Conservation (phyloP, 2,329 filamentous ascomycete genomes). For the Graphilbum sp. region DNA sequence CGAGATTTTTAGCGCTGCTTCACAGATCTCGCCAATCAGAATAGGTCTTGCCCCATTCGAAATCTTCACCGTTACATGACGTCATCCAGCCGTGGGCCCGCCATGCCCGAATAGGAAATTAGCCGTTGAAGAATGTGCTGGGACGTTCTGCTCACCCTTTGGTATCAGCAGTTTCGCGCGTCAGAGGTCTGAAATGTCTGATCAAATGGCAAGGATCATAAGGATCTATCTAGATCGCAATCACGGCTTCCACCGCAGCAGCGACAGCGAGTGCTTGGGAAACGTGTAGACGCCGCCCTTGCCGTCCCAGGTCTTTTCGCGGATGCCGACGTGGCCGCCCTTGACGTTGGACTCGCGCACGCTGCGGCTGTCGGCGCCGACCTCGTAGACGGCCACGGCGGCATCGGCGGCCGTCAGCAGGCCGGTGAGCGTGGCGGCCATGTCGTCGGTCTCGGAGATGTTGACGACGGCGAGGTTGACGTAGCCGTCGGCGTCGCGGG, state of each 20-base stretch:
- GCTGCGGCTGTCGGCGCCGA: slow-evolving; percentile 28
- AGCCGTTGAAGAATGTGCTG: too few species aligned
- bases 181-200: too few species aligned
- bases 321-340: slow-evolving; percentile 29
- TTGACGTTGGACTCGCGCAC: slow-evolving; percentile 27
- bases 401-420: slow-evolving; percentile 22
- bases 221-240: too few species aligned
- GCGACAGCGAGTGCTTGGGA: slow-evolving; percentile 51
- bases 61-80: too few species aligned
- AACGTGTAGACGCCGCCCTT: slow-evolving; percentile 37
- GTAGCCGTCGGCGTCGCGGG: slow-evolving; percentile 38
- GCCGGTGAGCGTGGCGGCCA: slow-evolving; percentile 43
- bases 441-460: slow-evolving; percentile 42
- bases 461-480: slow-evolving; percentile 60
- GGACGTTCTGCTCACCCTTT: too few species aligned
- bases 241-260: slow-evolving; percentile 34
- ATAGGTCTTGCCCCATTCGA: too few species aligned
- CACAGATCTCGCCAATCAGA: too few species aligned
- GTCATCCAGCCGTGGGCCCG: too few species aligned
- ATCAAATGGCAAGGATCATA: too few species aligned
- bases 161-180: too few species aligned
- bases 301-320: slow-evolving; percentile 46
- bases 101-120: too few species aligned
- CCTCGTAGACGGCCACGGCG: slow-evolving; percentile 39
- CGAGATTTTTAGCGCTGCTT: too few species aligned